phyloP scores from a whole-genome alignment of 176 grass and related monocot species.

The Calamus simplicifolius region DNA sequence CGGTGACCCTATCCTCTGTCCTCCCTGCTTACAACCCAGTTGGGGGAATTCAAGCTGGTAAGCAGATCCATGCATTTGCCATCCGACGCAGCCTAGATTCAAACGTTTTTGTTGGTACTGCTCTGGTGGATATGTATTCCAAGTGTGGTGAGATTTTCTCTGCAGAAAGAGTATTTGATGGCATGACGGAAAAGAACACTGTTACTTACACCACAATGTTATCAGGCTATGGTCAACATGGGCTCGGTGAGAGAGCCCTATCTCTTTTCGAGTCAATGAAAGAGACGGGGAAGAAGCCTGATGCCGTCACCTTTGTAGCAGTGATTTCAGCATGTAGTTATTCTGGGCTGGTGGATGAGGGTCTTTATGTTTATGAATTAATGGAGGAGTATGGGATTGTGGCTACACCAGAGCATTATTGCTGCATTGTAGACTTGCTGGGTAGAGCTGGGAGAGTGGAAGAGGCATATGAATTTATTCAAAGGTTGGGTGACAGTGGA shows the following conservation, averaged over 20 bases:
- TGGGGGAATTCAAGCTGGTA: slow-evolving; percentile 42
- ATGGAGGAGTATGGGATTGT: slow-evolving; percentile 51
- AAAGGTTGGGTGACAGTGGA: slow-evolving; percentile 50
- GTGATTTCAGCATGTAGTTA: slow-evolving; percentile 68
- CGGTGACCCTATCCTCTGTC: slow-evolving; percentile 66
- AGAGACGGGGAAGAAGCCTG: slow-evolving; percentile 45
- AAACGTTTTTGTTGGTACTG: slow-evolving; percentile 69
- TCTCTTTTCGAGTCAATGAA: slow-evolving; percentile 61
- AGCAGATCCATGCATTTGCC: slow-evolving; percentile 76
- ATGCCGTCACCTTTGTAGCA: slow-evolving; percentile 63
- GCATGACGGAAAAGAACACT: slow-evolving; percentile 62
- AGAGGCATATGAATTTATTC: slow-evolving; percentile 64
- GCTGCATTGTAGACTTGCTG: slow-evolving; percentile 61
- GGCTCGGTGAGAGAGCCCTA: slow-evolving; percentile 52
- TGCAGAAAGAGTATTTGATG: slow-evolving; percentile 60
- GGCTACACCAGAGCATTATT: slow-evolving; percentile 64
- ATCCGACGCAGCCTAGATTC: slow-evolving; percentile 37
- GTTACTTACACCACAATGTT: slow-evolving; percentile 78
- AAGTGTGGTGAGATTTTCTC: slow-evolving; percentile 62
- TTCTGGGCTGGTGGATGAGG: slow-evolving; percentile 65
- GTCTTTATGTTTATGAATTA: slow-evolving; percentile 56
- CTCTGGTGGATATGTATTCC: slow-evolving; percentile 82
- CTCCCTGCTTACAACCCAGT: slow-evolving; percentile 57
- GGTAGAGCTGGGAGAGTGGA: slow-evolving; percentile 61
- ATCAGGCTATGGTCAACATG: slow-evolving; percentile 70